phyloP scores from a whole-genome alignment of 2,329 filamentous ascomycete genomes.

The Trichophyton simii region DNA sequence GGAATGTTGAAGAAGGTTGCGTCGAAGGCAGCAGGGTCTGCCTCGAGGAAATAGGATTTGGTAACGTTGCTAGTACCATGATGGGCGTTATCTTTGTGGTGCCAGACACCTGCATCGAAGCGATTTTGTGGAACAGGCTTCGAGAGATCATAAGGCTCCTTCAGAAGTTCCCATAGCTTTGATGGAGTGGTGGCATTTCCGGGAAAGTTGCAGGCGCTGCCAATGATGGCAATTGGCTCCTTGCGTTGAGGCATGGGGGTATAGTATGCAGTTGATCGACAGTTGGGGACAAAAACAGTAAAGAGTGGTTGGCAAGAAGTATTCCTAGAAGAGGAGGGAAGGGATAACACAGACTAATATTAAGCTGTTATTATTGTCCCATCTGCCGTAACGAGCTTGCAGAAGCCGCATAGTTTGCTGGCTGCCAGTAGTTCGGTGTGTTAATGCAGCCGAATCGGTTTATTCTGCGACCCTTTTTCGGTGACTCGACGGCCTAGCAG shows the following conservation, averaged over 20 bases:
- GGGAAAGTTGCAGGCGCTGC: constrained; percentile 26
- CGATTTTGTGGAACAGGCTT: constrained; percentile 12
- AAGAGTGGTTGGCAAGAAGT: neutral
- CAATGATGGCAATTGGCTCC: constrained; percentile 20
- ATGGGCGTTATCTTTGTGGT: constrained; percentile 12
- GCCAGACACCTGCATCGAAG: constrained; percentile 12
- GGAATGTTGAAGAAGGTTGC: constrained; percentile 22
- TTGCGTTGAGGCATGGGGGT: neutral
- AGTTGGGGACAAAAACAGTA: neutral
- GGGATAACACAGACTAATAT: neutral
- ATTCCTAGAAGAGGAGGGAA: neutral
- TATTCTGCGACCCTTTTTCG: neutral
- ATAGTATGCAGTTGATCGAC: neutral
- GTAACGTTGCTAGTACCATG: constrained; percentile 12
- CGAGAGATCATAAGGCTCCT: constrained; percentile 7
- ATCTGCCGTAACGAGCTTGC: neutral
- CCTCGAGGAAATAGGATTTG: constrained; percentile 13
- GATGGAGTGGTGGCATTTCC: constrained; percentile 21
- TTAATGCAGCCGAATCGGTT: neutral
- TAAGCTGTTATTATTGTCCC: neutral
- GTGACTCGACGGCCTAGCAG: no score
- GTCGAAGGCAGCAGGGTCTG: constrained; percentile 22
- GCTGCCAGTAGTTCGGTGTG: neutral
- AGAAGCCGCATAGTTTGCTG: neutral
- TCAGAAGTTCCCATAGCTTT: constrained; percentile 25